Evolutionary conservation across 257 asterid genomes (phyloP).

Genomic region (Solanum appendiculatum): DNA sequence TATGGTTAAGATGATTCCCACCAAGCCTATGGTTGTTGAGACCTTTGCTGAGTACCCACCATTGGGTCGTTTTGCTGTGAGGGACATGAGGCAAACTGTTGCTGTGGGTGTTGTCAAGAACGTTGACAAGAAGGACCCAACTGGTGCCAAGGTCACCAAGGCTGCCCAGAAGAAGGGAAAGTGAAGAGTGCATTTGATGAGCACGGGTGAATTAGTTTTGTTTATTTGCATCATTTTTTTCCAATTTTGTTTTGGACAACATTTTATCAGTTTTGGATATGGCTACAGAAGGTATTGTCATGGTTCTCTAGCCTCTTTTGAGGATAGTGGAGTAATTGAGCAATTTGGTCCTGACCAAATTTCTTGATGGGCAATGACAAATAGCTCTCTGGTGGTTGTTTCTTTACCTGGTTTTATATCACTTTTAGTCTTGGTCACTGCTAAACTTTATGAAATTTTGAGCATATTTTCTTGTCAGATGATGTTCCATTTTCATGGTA

Average conservation of each 20-base stretch:
- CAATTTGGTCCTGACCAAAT: not conserved
- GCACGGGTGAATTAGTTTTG: not conserved
- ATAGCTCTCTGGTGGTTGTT: not conserved
- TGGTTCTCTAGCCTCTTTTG: not conserved
- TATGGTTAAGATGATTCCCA: slow-evolving; percentile 61
- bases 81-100: slow-evolving; percentile 72
- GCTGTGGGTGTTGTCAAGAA: slow-evolving; percentile 69
- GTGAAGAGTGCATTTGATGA: slow-evolving; percentile 18
- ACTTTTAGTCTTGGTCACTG: not conserved
- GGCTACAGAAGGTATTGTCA: not conserved
- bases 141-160: slow-evolving; percentile 72
- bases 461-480: not conserved
- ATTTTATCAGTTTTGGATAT: not conserved
- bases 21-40: slow-evolving; percentile 79
- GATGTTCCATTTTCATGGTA: not conserved
- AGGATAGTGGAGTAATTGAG: not conserved
- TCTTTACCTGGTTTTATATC: not conserved
- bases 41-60: slow-evolving; percentile 56
- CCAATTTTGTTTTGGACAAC: not conserved
- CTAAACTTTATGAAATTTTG: not conserved
- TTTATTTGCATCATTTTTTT: not conserved
- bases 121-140: slow-evolving; percentile 65
- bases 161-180: slow-evolving; percentile 69
- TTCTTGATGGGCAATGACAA: not conserved
- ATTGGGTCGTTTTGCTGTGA: slow-evolving; percentile 57